Evolutionary conservation across 495 filamentous ascomycete species (phyloP).

Genomic region (Annulohypoxylon stygium): DNA sequence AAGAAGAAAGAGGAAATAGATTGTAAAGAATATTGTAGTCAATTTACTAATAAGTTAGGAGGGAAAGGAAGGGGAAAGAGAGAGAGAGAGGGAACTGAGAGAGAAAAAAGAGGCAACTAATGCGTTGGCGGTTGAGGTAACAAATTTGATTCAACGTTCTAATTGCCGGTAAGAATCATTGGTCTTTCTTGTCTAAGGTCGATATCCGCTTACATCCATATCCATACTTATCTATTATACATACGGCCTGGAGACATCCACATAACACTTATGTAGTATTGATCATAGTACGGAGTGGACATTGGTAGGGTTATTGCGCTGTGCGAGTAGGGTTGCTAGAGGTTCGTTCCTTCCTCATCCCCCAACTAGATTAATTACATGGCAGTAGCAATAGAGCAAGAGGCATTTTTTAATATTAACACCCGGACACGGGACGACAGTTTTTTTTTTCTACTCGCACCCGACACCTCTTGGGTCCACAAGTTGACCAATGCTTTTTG

Average conservation of each 20-base stretch:
- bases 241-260: too few relatives aligned
- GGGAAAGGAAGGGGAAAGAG: neutral
- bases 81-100: neutral
- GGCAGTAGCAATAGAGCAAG: neutral
- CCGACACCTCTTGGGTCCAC: neutral
- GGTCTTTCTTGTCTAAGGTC: constrained; percentile 4
- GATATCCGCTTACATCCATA: neutral
- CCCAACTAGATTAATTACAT: constrained; percentile 3
- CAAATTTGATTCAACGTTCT: neutral
- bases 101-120: constrained; percentile 15
- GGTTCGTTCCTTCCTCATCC: neutral
- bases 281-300: too few relatives aligned
- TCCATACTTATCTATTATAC: neutral
- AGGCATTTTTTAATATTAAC: constrained; percentile 10
- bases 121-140: constrained; percentile 41
- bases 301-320: neutral
- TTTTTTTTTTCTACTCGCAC: constrained; percentile 4
- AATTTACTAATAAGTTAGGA: neutral
- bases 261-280: too few relatives aligned
- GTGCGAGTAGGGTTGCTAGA: constrained; percentile 8
- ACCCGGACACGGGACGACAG: constrained; percentile 5
- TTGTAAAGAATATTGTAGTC: too few relatives aligned
- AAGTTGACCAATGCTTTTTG: neutral
- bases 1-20: neutral
- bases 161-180: constrained; percentile 16